Percentiles rank a stretch among this genome's conserved stretches.
phyloP scores from a whole-genome alignment of 805 yeast genomes.

The Candida michaelii region DNA sequence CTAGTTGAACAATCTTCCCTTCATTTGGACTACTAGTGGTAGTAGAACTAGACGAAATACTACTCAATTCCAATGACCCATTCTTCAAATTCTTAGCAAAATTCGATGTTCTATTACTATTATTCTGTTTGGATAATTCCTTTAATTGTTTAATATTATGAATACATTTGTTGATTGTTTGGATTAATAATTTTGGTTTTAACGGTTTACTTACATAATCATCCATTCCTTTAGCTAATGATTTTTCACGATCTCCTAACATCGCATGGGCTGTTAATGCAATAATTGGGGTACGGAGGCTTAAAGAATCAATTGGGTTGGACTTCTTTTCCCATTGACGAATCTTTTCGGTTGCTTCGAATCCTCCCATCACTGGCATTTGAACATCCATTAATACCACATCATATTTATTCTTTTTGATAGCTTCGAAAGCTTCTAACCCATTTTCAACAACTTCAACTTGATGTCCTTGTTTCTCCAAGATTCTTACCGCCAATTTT shows the following conservation, averaged over 20 bases:
- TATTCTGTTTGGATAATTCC: slow-evolving; percentile 51
- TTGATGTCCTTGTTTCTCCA: slow-evolving; percentile 82
- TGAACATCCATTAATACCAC: slow-evolving; percentile 91
- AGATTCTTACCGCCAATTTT: slow-evolving; percentile 78
- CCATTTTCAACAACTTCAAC: slow-evolving; percentile 89
- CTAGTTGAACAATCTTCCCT: slow-evolving; percentile 9
- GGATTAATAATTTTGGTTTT: slow-evolving; percentile 78
- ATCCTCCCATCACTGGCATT: slow-evolving; percentile 95
- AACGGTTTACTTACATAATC: slow-evolving; percentile 86
- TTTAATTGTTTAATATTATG: slow-evolving; percentile 65
- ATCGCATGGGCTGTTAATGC: slow-evolving; percentile 93
- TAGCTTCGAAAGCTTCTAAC: slow-evolving; percentile 75
- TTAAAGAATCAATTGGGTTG: slow-evolving; percentile 65
- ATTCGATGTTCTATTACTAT: slow-evolving; percentile 43
- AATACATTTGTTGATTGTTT: slow-evolving; percentile 81
- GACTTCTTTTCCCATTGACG: slow-evolving; percentile 85
- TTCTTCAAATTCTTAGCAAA: slow-evolving; percentile 47
- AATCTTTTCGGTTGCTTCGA: slow-evolving; percentile 84
- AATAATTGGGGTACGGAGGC: slow-evolving; percentile 81
- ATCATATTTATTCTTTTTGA: slow-evolving; percentile 65
- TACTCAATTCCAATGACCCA: slow-evolving; percentile 25
- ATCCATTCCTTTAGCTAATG: slow-evolving; percentile 88
- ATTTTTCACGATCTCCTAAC: slow-evolving; percentile 88
- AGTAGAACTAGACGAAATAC: slow-evolving; percentile 7
- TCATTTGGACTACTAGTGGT: slow-evolving; percentile 12